Evolutionary conservation across 108 stramenopile species (phyloP).

Genomic region (Heterococcus sp.): DNA sequence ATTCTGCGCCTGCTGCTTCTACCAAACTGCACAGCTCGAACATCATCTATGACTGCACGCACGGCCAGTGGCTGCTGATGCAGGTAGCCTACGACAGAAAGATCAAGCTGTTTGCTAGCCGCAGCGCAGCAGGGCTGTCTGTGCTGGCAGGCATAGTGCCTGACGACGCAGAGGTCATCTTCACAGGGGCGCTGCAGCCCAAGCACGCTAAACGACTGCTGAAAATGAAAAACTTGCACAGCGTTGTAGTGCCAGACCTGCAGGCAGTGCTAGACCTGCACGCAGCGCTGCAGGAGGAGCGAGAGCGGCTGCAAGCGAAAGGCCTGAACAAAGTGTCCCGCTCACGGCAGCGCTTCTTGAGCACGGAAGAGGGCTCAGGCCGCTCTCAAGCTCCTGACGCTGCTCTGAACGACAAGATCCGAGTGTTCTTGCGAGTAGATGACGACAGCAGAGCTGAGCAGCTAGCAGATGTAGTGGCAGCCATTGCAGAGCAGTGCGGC

Average conservation of each 20-base stretch:
- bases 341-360: conserved; percentile 15
- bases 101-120: conserved; percentile 33
- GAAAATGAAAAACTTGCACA: conserved; percentile 5
- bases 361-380: conserved; percentile 1
- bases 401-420: not conserved
- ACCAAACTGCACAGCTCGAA: conserved; percentile 3
- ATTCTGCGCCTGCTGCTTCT: not conserved
- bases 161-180: conserved; percentile 1
- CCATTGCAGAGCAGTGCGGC: not conserved
- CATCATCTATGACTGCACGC: conserved; percentile 40
- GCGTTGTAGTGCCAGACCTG: conserved; percentile 7
- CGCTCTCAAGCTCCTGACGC: not conserved
- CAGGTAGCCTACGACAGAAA: conserved; percentile 46
- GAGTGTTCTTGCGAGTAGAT: not conserved
- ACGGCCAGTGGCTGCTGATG: conserved; percentile 38
- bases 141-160: not conserved
- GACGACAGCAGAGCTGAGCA: not conserved
- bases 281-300: conserved; percentile 17
- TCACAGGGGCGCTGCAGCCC: conserved; percentile 20
- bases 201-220: conserved; percentile 24
- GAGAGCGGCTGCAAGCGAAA: conserved; percentile 16
- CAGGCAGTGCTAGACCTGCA: conserved; percentile 1
- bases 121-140: not conserved
- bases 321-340: conserved; percentile 12
- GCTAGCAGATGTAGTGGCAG: not conserved